A percentile compares a stretch with the other conserved stretches of the same genome.
These are phyloP conservation scores for Bipolaris gigantea DNA, from an alignment of 2,329 filamentous ascomycete species.

Conservation along the genomic window DNA sequence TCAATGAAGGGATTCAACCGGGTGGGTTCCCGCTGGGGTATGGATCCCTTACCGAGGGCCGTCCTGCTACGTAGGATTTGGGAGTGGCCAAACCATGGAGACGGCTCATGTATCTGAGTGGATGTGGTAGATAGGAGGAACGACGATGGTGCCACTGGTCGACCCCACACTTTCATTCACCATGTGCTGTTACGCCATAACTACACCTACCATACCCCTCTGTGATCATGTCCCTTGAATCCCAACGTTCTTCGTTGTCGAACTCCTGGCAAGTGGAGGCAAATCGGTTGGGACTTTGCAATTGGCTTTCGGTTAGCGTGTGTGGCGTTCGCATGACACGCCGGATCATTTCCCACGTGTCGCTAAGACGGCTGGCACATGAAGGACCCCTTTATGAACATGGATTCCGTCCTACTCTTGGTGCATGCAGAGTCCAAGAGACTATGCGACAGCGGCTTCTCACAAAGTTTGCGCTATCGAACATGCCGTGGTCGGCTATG, in stretches of 20 bases:
- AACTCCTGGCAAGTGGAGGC: neutral
- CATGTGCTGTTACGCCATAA: neutral
- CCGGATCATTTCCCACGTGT: conserved; percentile 4
- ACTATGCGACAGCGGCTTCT: conserved; percentile 1
- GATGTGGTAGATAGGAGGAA: neutral
- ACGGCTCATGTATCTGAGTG: too few relatives aligned
- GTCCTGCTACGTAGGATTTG: neutral
- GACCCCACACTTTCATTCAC: neutral
- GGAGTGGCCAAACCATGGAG: neutral
- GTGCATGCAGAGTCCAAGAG: neutral
- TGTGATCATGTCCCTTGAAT: neutral
- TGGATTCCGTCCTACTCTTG: neutral
- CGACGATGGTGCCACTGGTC: neutral
- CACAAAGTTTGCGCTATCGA: conserved; percentile 8
- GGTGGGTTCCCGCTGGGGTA: neutral
- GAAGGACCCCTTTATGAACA: conserved; percentile 5
- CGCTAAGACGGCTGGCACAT: neutral
- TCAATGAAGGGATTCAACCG: conserved; percentile 1
- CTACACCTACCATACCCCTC: neutral
- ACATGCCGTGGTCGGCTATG: conserved; percentile 1
- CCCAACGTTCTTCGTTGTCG: neutral
- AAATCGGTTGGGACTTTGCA: neutral
- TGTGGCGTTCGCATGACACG: conserved; percentile 4
- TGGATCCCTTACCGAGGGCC: neutral
- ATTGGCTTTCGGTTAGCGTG: conserved; percentile 3